phyloP scores from a whole-genome alignment of 768 basidiomycete species.

The Psilocybe azurescens region DNA sequence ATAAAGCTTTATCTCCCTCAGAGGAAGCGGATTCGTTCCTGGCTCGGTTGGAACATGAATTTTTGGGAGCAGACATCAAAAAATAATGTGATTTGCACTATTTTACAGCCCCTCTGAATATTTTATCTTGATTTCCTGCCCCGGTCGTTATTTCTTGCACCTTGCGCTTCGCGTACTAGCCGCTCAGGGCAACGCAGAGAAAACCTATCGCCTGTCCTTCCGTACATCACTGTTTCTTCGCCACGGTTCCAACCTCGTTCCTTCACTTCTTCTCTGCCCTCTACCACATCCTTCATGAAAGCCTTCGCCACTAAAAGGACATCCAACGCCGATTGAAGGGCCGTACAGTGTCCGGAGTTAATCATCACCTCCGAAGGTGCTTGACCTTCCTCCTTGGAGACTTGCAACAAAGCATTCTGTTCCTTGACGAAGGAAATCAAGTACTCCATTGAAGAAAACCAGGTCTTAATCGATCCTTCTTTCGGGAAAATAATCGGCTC shows the following conservation, averaged over 20 bases:
- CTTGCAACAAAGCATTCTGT: constrained; percentile 19
- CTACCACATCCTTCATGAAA: constrained; percentile 55
- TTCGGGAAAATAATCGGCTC: constrained; percentile 60
- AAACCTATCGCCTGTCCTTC: constrained; percentile 45
- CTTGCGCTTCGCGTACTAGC: constrained; percentile 43
- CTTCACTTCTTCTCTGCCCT: constrained; percentile 35
- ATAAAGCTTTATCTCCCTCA: constrained; percentile 17
- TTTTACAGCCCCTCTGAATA: background rate
- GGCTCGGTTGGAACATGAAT: constrained; percentile 67
- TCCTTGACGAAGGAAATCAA: constrained; percentile 47
- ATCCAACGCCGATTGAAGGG: constrained; percentile 47
- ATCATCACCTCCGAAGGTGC: constrained; percentile 39
- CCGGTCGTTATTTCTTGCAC: background rate
- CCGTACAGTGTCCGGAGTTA: constrained; percentile 57
- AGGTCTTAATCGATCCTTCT: constrained; percentile 55
- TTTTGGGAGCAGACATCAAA: constrained; percentile 42
- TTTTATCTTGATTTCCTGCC: background rate
- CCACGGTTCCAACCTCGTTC: constrained; percentile 37
- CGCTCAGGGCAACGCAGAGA: constrained; percentile 55
- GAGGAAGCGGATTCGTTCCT: constrained; percentile 68
- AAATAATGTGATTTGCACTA: constrained; percentile 16
- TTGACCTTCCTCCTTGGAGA: background rate
- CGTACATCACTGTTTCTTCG: constrained; percentile 48
- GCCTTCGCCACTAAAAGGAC: constrained; percentile 44
- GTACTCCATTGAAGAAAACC: constrained; percentile 50